Conservation (phyloP, 345 rosid genomes). For the Eucalyptus erythrocorys region DNA sequence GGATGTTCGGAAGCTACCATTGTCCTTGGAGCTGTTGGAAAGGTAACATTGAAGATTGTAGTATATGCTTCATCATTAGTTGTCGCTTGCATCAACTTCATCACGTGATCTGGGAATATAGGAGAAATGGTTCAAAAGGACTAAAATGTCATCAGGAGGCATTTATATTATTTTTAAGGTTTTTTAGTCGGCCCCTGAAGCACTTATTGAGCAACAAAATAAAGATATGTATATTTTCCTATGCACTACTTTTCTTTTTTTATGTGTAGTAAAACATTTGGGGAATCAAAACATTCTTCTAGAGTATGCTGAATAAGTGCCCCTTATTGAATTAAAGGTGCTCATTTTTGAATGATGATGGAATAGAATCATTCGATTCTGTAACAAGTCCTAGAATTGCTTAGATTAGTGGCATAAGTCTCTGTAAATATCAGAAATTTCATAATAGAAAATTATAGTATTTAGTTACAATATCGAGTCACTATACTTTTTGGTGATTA, state of each 20-base stretch:
- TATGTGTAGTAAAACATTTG: neutral
- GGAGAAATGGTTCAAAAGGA: neutral
- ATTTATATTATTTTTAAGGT: neutral
- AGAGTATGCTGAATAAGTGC: neutral
- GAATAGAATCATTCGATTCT: neutral
- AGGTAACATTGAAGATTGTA: slow-evolving; percentile 35
- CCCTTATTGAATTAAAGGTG: neutral
- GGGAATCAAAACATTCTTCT: neutral
- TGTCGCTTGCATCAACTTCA: neutral
- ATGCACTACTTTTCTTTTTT: neutral
- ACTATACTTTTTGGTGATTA: neutral
- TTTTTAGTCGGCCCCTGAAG: neutral
- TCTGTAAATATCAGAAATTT: neutral
- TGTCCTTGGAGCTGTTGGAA: slow-evolving; percentile 98
- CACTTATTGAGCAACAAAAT: neutral
- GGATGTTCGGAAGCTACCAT: slow-evolving; percentile 98
- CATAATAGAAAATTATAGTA: neutral
- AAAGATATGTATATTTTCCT: neutral
- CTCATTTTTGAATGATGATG: neutral
- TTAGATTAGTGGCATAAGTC: neutral
- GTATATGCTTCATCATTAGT: neutral
- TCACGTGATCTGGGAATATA: neutral
- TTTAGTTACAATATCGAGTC: neutral
- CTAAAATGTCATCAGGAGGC: neutral
- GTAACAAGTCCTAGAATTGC: neutral